Evolutionary conservation across 2,329 filamentous ascomycete species (phyloP).

Genomic region (Nigrospora osmanthi): DNA sequence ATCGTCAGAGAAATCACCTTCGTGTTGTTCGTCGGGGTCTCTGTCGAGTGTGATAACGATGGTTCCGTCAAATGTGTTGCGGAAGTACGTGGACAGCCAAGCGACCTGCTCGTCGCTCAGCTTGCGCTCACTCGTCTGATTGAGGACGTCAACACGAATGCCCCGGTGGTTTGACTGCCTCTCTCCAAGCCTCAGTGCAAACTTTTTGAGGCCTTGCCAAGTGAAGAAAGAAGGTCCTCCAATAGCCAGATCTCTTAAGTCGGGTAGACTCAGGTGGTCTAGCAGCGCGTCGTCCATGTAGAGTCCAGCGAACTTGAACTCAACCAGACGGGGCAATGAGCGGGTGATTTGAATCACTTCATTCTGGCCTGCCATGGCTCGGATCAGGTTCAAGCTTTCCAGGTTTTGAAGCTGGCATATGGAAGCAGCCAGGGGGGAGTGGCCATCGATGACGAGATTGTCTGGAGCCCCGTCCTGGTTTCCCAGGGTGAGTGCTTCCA

Average conservation of each 20-base stretch:
- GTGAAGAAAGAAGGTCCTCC: constrained; percentile 49
- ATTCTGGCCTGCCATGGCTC: constrained; percentile 35
- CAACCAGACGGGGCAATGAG: constrained; percentile 40
- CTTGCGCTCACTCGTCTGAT: constrained; percentile 19
- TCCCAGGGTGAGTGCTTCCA: constrained; percentile 16
- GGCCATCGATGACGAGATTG: constrained; percentile 30
- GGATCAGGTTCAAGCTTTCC: constrained; percentile 41
- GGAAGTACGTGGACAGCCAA: constrained; percentile 15
- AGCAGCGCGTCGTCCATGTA: constrained; percentile 40
- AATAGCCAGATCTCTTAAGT: constrained; percentile 44
- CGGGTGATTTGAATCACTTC: constrained; percentile 40
- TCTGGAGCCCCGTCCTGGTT: constrained; percentile 35
- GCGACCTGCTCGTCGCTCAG: constrained; percentile 17
- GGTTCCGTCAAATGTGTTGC: constrained; percentile 17
- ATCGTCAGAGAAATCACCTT: constrained; percentile 24
- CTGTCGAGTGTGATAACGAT: constrained; percentile 23
- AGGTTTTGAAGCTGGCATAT: constrained; percentile 44
- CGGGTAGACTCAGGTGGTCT: constrained; percentile 26
- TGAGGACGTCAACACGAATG: constrained; percentile 23
- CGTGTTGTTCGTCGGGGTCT: constrained; percentile 26
- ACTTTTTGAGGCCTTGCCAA: constrained; percentile 35
- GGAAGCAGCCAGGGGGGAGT: constrained; percentile 22
- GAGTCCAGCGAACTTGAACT: constrained; percentile 48
- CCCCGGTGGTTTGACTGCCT: constrained; percentile 13
- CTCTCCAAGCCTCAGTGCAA: constrained; percentile 26